Conservation (phyloP, 768 basidiomycete species). For the Podaxis pistillaris region DNA sequence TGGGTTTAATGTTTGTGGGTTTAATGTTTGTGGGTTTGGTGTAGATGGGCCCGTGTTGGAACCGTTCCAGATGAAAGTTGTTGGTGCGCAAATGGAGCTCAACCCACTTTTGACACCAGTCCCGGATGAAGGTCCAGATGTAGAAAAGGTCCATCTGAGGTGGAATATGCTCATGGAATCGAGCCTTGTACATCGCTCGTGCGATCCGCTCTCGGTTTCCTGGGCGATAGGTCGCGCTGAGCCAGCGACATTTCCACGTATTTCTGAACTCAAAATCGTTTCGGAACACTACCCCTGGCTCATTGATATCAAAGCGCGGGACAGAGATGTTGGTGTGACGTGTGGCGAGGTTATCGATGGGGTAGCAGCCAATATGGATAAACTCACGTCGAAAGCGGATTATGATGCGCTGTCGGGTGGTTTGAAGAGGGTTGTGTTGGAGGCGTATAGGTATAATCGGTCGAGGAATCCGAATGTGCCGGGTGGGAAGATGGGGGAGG, state of each 20-base stretch:
- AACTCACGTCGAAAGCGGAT: conserved; percentile 50
- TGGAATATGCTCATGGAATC: conserved; percentile 78
- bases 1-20: not conserved
- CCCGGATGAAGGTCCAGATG: conserved; percentile 36
- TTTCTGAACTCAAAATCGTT: conserved; percentile 57
- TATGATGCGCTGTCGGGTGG: conserved; percentile 38
- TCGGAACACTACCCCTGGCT: conserved; percentile 73
- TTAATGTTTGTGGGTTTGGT: not conserved
- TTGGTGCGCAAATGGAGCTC: conserved; percentile 45
- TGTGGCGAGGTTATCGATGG: conserved; percentile 66
- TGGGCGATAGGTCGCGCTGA: conserved; percentile 71
- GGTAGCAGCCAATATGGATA: conserved; percentile 49
- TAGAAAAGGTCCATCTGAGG: conserved; percentile 49
- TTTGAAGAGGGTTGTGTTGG: conserved; percentile 42
- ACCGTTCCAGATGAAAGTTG: conserved; percentile 51
- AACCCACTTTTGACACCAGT: conserved; percentile 62
- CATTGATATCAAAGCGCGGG: conserved; percentile 67
- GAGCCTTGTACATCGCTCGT: conserved; percentile 57
- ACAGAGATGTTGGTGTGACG: conserved; percentile 61
- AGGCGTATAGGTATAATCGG: conserved; percentile 64
- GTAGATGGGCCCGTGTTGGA: conserved; percentile 57
- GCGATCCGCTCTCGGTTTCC: conserved; percentile 56
- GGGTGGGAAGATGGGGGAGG: conserved; percentile 62
- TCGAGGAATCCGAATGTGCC: conserved; percentile 63
- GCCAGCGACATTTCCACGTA: conserved; percentile 69